A percentile compares a stretch with the other conserved stretches of the same genome.
phyloP scores from a whole-genome alignment of 2,329 filamentous ascomycete species.

The Shiraia sp. region DNA sequence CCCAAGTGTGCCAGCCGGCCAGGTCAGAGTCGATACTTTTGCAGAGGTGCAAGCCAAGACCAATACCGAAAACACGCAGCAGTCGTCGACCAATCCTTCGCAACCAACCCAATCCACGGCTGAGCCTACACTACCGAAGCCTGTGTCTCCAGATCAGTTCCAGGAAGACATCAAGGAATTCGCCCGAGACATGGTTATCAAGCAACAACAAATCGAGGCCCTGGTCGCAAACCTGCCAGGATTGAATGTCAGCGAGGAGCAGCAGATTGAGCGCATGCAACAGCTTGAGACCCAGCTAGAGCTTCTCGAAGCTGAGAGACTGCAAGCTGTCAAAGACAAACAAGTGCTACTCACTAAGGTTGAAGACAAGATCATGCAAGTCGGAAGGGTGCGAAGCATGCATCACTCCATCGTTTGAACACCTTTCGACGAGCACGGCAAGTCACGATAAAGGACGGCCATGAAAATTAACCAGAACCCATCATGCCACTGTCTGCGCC shows the following conservation, averaged over 20 bases:
- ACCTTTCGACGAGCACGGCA: not conserved
- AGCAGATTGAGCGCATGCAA: constrained; percentile 67
- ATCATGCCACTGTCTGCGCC: too few relatives aligned
- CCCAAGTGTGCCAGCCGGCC: constrained; percentile 47
- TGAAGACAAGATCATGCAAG: constrained; percentile 51
- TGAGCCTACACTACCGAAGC: constrained; percentile 10
- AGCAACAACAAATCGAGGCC: constrained; percentile 81
- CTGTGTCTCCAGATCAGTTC: constrained; percentile 51
- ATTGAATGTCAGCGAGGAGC: constrained; percentile 74
- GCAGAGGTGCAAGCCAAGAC: constrained; percentile 34
- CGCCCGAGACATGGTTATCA: constrained; percentile 74
- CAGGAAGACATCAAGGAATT: constrained; percentile 72
- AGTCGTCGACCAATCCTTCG: constrained; percentile 10
- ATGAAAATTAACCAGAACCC: not conserved
- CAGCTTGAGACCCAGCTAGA: constrained; percentile 50
- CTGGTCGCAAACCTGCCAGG: constrained; percentile 76
- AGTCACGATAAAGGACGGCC: not conserved
- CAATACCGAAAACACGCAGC: constrained; percentile 21
- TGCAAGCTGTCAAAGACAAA: constrained; percentile 47
- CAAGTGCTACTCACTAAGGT: constrained; percentile 50
- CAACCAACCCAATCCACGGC: constrained; percentile 11
- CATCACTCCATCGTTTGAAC: not conserved
- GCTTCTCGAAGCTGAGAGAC: constrained; percentile 47
- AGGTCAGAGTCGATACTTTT: constrained; percentile 45
- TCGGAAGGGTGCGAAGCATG: constrained; percentile 22